Base-by-base conservation (phyloP, 225 moss, liverwort and hornwort genomes). In the Polytrichum formosum region DNA sequence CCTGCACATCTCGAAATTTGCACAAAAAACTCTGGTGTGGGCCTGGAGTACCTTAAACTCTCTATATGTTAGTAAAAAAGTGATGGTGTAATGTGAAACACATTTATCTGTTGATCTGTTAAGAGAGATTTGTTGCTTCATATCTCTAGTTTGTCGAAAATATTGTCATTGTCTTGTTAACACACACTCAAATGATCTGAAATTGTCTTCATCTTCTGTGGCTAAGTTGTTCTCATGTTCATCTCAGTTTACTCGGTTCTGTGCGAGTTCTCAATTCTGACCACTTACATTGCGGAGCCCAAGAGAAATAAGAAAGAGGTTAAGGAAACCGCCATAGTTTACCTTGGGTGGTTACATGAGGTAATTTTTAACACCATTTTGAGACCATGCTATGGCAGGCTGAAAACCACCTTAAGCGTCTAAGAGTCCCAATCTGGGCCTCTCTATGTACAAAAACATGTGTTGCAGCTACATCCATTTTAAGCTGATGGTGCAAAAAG, bases 321-420 rank as follows among this genome's bases (percentile, higher is more conserved):
- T 2, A 46, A 46, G 46, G 67, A 67, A 5, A 84, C 77, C 63
- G 87, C 94, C 72, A 70, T 78, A 67, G 64, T 76, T 63, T 88
- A 82, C 53, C 84, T 92, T 26, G 59, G 72, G 55, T 98, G 97
- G 97, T 74, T 92, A 21, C 90, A 83, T 53, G 87, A 91, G 94
- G 97, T 84, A 46, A 77, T 30, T 46, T 6, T 28, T 70, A 10
- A 37, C 10, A 37, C 37, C 37, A 16, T 46, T 46, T 13, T 46
- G 13, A 46, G 46, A 46, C 16, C 16, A 13, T 46, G 13, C 46
- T 13, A 46, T 21, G 58, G 58, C 2, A 58, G 3, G 58, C 23
- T 1, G 6, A 9, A 58, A 58, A 46, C 21, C 3, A 6, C 23
- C 58, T 58, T 21, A 21, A 20, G 23, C 6, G 9, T 35, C 35